A percentile compares a stretch with the other conserved stretches of the same genome.
phyloP scores from a whole-genome alignment of 2,329 filamentous ascomycete species.

The Bisporella sp. region DNA sequence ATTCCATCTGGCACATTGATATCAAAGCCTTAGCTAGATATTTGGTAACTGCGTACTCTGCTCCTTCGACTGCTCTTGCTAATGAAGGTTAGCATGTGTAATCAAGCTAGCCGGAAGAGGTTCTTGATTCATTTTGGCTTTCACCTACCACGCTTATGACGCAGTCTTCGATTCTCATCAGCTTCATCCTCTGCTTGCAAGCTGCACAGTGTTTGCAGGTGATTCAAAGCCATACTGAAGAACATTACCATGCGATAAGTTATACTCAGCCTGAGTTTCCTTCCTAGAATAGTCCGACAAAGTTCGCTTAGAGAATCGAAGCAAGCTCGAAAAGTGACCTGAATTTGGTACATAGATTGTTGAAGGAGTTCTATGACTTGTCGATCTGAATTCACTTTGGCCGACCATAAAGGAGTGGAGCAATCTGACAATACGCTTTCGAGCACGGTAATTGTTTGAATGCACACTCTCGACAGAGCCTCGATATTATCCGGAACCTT shows the following conservation, averaged over 20 bases:
- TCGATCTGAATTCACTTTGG: constrained; percentile 7
- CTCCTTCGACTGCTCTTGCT: not conserved
- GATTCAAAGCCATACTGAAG: constrained; percentile 8
- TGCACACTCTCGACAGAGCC: constrained; percentile 1
- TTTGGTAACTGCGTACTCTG: constrained; percentile 18
- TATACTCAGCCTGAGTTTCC: constrained; percentile 10
- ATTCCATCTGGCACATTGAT: constrained; percentile 14
- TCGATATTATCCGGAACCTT: constrained; percentile 15
- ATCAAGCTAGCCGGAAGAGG: no score
- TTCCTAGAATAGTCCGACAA: constrained; percentile 16
- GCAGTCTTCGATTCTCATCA: not conserved
- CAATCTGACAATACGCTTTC: constrained; percentile 11
- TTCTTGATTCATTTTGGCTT: not conserved
- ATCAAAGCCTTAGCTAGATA: constrained; percentile 10
- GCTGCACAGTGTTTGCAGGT: constrained; percentile 9
- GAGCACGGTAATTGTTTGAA: constrained; percentile 12
- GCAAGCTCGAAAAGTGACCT: constrained; percentile 12
- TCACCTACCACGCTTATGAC: constrained; percentile 5
- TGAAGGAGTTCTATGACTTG: constrained; percentile 10
- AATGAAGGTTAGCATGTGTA: no score
- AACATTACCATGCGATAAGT: constrained; percentile 17
- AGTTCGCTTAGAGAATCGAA: constrained; percentile 17
- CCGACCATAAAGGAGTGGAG: constrained; percentile 8
- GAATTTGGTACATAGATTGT: constrained; percentile 15
- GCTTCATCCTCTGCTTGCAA: constrained; percentile 12